Base-by-base conservation (phyloP, 352 stramenopile genomes). In the Globisporangium recalcitrans region DNA sequence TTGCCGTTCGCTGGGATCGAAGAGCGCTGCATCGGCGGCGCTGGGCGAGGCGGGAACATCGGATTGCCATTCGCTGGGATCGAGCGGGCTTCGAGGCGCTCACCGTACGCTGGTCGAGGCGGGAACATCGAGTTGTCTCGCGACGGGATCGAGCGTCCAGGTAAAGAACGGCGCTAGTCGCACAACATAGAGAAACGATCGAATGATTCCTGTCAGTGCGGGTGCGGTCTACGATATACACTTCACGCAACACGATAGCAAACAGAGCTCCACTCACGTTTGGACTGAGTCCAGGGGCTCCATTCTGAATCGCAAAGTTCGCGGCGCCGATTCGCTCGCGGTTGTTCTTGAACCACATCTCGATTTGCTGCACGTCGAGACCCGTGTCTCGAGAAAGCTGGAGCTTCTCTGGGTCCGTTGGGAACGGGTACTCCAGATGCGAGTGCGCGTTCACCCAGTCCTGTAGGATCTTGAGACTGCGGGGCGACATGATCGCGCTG, bases 281-380 rank as follows among this genome's bases (percentile, higher is more conserved):
- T 34, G 64, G 64, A 40, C 58, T 72, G 47, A 67, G 56, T 11
- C 64, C 57, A 22, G 54, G 62, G 11, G 62, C 58, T 57, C 62
- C 63, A 16, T 68, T 68, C 53, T 71, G 65, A 22, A 68, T 64
- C 22, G 60, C 60, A 56, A 60, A 71, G 26, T 68, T 71, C n/a
- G 61, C 65, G 2, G 56, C 56, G 14, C 53, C 72, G 40, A 80
- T 77, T 60, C 85, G 85, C 29, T 90, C 82, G 38, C 83, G 77
- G 61, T 89, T 82, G 70, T 73, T 91, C 60, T 85, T 85, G 56
- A 95, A 85, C 85, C 83, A 95, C n/a, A 81, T 74, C 60, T 95
- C 85, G 29, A 93, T 82, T 71, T 95, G 85, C 54, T 81, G 78
- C 16, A 92, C 74, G 52, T 93, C 83, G 9, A 95, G 62, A 1